These are phyloP conservation scores for Diutina catenulata DNA, from an alignment of 1,139 yeast species.

Conservation along the genomic window DNA sequence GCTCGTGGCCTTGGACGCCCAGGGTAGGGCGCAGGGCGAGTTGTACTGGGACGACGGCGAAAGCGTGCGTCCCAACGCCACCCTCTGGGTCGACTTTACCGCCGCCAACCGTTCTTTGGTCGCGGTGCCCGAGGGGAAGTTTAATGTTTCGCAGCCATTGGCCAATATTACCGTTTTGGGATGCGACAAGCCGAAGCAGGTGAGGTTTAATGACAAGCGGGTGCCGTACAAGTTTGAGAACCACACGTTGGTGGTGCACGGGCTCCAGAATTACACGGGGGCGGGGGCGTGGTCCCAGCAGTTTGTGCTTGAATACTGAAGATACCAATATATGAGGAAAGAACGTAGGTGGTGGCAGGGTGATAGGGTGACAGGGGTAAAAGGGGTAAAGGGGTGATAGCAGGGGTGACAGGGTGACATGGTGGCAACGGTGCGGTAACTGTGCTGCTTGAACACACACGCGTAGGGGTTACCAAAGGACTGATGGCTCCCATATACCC, in stretches of 20 bases:
- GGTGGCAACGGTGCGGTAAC: too few species aligned
- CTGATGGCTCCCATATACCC: too few species aligned
- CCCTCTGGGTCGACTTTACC: slow-evolving; percentile 12
- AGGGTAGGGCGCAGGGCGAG: slow-evolving; percentile 12
- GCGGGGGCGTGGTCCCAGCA: too few species aligned
- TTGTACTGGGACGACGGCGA: slow-evolving; percentile 20
- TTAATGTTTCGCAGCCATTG: slow-evolving; percentile 13
- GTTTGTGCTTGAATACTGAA: too few species aligned
- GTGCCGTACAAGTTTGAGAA: slow-evolving; percentile 11
- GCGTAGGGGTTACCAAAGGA: too few species aligned
- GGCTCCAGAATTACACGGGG: slow-evolving; percentile 9
- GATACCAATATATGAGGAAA: too few species aligned
- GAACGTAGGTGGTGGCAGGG: too few species aligned
- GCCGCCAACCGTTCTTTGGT: slow-evolving; percentile 10
- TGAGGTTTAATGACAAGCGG: slow-evolving; percentile 10
- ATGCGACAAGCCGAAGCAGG: slow-evolving; percentile 12
- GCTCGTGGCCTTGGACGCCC: slow-evolving; percentile 16
- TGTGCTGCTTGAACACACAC: too few species aligned
- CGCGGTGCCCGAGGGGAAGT: slow-evolving; percentile 13
- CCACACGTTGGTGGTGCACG: slow-evolving; percentile 11
- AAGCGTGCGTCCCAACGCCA: slow-evolving; percentile 7
- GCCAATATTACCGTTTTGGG: slow-evolving; percentile 18
- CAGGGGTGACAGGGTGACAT: too few species aligned
- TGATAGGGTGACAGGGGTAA: too few species aligned
- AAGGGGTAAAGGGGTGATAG: too few species aligned